Conservation (phyloP, 2,329 filamentous ascomycete genomes). For the Cordyceps javanica region DNA sequence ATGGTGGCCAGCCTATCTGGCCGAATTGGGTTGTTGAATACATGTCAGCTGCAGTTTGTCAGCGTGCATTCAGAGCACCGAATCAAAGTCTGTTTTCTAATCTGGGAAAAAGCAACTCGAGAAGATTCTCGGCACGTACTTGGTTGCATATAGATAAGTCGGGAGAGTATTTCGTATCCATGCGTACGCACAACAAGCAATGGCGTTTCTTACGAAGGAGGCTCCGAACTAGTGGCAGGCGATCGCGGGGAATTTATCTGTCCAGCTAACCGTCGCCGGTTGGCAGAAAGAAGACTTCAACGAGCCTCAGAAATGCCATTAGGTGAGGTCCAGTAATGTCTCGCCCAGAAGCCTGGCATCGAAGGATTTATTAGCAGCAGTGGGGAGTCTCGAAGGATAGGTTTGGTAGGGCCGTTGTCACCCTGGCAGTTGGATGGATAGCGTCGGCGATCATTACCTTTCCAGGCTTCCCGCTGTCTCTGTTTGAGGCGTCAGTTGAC, state of each 20-base stretch:
- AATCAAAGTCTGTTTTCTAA: background rate
- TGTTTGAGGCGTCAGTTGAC: background rate
- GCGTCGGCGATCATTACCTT: background rate
- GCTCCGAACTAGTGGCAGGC: background rate
- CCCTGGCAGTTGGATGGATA: background rate
- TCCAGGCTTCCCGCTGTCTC: background rate
- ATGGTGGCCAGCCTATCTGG: conserved; percentile 6
- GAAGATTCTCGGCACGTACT: background rate
- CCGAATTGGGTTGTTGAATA: conserved; percentile 3
- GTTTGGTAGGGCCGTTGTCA: background rate
- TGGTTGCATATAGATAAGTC: background rate
- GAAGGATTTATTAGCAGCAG: background rate
- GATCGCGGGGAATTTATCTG: background rate
- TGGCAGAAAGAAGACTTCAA: background rate
- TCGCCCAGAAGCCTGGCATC: background rate
- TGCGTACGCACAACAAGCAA: background rate
- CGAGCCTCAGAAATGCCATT: background rate
- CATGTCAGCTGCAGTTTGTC: background rate
- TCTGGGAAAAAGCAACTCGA: background rate
- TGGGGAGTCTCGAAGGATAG: background rate
- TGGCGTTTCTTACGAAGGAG: background rate
- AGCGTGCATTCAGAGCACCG: background rate
- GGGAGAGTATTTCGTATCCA: background rate
- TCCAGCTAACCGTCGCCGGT: background rate
- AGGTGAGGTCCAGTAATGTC: background rate